These are phyloP conservation scores for Saccharomycopsis lassenensis DNA, from an alignment of 805 yeast genomes.

Conservation along the genomic window DNA sequence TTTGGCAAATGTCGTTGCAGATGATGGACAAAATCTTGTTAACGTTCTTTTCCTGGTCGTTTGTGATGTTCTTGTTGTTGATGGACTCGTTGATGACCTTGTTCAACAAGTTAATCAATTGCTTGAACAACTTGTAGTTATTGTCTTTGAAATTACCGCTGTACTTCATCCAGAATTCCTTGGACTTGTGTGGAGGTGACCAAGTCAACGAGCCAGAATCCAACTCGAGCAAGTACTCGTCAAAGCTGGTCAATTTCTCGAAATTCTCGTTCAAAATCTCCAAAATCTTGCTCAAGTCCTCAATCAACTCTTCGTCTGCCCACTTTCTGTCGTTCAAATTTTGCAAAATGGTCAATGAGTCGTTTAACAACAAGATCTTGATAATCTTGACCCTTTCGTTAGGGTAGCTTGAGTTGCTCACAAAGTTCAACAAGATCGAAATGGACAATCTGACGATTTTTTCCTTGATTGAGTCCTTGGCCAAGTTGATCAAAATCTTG, in stretches of 20 bases:
- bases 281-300: constrained; percentile 51
- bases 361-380: constrained; percentile 59
- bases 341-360: constrained; percentile 58
- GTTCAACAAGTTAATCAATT: constrained; percentile 43
- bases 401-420: constrained; percentile 27
- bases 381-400: constrained; percentile 36
- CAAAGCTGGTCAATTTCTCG: constrained; percentile 77
- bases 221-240: constrained; percentile 80
- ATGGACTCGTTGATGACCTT: constrained; percentile 22
- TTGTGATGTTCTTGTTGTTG: constrained; percentile 20
- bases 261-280: constrained; percentile 61
- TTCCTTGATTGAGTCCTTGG: constrained; percentile 81
- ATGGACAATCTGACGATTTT: constrained; percentile 81
- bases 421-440: constrained; percentile 56
- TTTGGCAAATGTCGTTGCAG: constrained; percentile 53
- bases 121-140: constrained; percentile 61
- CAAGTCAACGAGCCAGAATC: constrained; percentile 68
- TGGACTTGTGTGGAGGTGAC: constrained; percentile 87
- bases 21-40: constrained; percentile 44
- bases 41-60: constrained; percentile 26
- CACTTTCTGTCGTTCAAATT: constrained; percentile 79
- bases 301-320: constrained; percentile 84
- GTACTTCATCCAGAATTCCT: constrained; percentile 86
- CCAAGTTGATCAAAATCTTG: constrained; percentile 38
- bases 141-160: constrained; percentile 62